Conservation (phyloP, 352 stramenopile genomes). For the Pythium myriotylum region DNA sequence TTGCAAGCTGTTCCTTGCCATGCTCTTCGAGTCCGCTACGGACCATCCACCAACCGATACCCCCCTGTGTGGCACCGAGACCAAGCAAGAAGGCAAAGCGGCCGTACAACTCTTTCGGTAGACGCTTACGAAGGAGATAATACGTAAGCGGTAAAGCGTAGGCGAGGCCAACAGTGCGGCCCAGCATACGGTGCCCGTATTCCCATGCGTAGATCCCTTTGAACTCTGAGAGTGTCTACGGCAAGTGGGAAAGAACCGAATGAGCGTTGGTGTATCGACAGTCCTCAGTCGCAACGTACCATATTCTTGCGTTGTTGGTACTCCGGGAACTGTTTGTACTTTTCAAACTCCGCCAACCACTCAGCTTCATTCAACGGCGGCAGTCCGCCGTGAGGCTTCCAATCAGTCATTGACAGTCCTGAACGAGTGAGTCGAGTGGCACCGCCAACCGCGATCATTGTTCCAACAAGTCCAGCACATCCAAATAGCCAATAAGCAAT, state of each 20-base stretch:
- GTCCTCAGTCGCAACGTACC: slow-evolving; percentile 34
- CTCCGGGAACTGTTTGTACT: slow-evolving; percentile 99
- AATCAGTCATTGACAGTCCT: slow-evolving; percentile 97
- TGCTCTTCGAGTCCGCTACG: slow-evolving; percentile 97
- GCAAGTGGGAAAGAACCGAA: not conserved
- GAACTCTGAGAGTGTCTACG: slow-evolving; percentile 96
- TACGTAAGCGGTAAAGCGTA: slow-evolving; percentile 94
- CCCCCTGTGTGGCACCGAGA: slow-evolving; percentile 70
- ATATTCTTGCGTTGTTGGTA: slow-evolving; percentile 95
- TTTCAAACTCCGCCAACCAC: slow-evolving; percentile 96
- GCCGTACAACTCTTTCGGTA: slow-evolving; percentile 72
- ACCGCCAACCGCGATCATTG: slow-evolving; percentile 98
- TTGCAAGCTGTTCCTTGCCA: slow-evolving; percentile 68
- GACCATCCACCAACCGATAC: slow-evolving; percentile 99
- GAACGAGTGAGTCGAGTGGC: slow-evolving; percentile 97
- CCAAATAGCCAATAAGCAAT: slow-evolving; percentile 96
- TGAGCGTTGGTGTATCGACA: not conserved
- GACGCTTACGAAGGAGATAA: slow-evolving; percentile 87
- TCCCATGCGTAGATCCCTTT: slow-evolving; percentile 98
- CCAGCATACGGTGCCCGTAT: slow-evolving; percentile 98
- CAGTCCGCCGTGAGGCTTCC: slow-evolving; percentile 94
- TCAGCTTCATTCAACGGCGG: slow-evolving; percentile 92
- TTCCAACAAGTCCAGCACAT: slow-evolving; percentile 93
- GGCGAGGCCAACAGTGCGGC: slow-evolving; percentile 92
- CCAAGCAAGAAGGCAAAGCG: slow-evolving; percentile 67